phyloP scores from a whole-genome alignment of 2,329 filamentous ascomycete species.

The Ophiocordyceps camponoti-leonardi region DNA sequence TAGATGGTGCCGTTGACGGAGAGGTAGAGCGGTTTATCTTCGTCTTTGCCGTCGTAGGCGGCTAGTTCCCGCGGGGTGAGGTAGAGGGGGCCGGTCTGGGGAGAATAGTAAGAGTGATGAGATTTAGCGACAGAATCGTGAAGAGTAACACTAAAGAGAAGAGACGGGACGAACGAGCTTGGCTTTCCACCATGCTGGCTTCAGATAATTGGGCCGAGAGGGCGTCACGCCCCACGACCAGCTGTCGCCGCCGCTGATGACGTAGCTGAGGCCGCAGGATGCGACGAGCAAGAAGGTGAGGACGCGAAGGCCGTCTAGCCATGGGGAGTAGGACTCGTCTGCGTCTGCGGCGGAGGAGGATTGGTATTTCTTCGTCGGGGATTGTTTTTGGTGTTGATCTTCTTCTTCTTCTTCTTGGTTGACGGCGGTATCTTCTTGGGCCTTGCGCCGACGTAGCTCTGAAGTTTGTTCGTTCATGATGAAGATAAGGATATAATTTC shows the following conservation, averaged over 20 bases:
- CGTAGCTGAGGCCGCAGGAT: conserved; percentile 56
- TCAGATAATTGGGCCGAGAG: conserved; percentile 40
- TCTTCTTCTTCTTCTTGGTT: no score
- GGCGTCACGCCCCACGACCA: conserved; percentile 48
- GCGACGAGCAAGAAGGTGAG: conserved; percentile 48
- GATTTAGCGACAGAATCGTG: no score
- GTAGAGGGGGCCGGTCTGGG: conserved; percentile 39
- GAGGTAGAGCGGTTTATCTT: conserved; percentile 66
- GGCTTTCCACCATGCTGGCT: conserved; percentile 37
- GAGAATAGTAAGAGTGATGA: no score
- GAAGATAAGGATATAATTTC: no score
- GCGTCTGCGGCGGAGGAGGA: conserved; percentile 2
- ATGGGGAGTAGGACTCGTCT: conserved; percentile 42
- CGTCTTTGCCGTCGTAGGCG: conserved; percentile 61
- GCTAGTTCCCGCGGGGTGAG: conserved; percentile 62
- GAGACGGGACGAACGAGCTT: conserved; percentile 35
- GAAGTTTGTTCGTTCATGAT: no score
- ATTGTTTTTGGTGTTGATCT: no score
- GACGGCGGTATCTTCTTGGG: neutral
- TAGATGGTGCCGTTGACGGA: conserved; percentile 79
- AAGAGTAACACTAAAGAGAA: no score
- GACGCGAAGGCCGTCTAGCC: conserved; percentile 53
- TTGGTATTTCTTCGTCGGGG: neutral
- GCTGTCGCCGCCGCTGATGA: conserved; percentile 54
- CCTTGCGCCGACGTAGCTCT: no score